Conservation (phyloP, 306 rosid genomes). For the Acacia melanoxylon region DNA sequence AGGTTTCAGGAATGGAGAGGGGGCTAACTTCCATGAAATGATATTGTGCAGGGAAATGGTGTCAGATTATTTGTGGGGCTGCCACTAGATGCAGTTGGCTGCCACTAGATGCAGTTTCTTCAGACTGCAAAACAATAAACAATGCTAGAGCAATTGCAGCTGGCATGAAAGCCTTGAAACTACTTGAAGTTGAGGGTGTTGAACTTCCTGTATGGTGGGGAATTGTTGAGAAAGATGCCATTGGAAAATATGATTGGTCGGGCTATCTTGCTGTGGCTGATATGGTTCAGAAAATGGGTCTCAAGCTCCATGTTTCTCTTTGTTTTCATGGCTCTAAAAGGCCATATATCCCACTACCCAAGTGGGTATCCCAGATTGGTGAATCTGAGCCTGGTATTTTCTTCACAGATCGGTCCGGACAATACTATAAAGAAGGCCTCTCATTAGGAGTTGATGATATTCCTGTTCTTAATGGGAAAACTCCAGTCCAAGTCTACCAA, state of each 20-base stretch:
- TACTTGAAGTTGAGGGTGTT: background rate
- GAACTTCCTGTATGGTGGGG: constrained; percentile 10
- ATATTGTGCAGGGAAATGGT: background rate
- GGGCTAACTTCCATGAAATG: background rate
- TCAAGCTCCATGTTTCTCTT: constrained; percentile 81
- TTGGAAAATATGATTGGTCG: constrained; percentile 58
- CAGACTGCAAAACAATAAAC: background rate
- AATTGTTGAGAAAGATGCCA: background rate
- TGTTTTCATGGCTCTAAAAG: constrained; percentile 79
- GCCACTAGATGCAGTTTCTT: constrained; percentile 1
- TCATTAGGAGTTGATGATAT: constrained; percentile 76
- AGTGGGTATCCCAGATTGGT: constrained; percentile 75
- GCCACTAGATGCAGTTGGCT: constrained; percentile 4
- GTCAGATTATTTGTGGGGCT: constrained; percentile 1
- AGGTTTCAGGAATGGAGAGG: background rate
- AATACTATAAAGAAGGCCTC: constrained; percentile 66
- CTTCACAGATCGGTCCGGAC: constrained; percentile 58
- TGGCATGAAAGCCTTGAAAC: background rate
- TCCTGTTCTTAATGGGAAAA: constrained; percentile 78
- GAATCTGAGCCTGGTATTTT: constrained; percentile 62
- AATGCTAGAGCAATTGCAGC: constrained; percentile 6
- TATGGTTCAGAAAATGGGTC: constrained; percentile 59
- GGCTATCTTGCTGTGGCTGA: constrained; percentile 74
- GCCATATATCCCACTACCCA: constrained; percentile 61
- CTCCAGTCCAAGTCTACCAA: constrained; percentile 72